Evolutionary conservation across 148 eudicot genomes (phyloP), one percentile per base, ranked within the genome.

Genomic region (Fagopyrum tataricum): DNA sequence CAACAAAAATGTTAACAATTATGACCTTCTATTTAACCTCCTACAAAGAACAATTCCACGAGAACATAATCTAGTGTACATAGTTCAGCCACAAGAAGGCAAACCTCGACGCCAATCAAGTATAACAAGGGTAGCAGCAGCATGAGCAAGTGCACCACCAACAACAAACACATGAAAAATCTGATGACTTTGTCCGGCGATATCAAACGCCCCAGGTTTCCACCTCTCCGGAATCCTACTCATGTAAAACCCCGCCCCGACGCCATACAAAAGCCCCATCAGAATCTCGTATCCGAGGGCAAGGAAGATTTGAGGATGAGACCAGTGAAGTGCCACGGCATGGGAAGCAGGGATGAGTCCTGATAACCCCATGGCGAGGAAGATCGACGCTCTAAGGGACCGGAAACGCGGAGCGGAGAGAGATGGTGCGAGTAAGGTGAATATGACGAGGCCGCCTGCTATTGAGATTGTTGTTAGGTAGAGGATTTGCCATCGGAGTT

Each of bases 181-280:
- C 87, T 93, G 96, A 77, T 93, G 98, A 72, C 95, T 93, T 18
- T 91, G 96, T 13, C 98, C 98, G 0, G 90, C 92, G 59, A 90
- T 83, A 77, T 93, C 98, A 73, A 90, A 93, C 0, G 82, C 83
- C 23, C 96, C 98, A 0, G 98, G 97, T 73, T 77, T 90, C 96
- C 96, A 91, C 52, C 91, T 78, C 75, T 93, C 98, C 0, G 98
- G 98, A 9, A 93, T 62, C 77, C 98, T 75, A 13, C 83, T 86
- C 13, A 91, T 83, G 23, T 93, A 93, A 69, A 93, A 87, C 23
- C 78, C 84, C 0, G 83, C 98, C 73, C 98, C 98, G 14, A 76
- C 67, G 0, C 82, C 92, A 52, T 93, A 93, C n/a, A 89, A 67
- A 31, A 85, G 17, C 2, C 88, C 96, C 96, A 89, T 89, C 10